These are phyloP conservation scores for Lithohypha guttulata DNA, from an alignment of 2,329 filamentous ascomycete species.

Conservation along the genomic window DNA sequence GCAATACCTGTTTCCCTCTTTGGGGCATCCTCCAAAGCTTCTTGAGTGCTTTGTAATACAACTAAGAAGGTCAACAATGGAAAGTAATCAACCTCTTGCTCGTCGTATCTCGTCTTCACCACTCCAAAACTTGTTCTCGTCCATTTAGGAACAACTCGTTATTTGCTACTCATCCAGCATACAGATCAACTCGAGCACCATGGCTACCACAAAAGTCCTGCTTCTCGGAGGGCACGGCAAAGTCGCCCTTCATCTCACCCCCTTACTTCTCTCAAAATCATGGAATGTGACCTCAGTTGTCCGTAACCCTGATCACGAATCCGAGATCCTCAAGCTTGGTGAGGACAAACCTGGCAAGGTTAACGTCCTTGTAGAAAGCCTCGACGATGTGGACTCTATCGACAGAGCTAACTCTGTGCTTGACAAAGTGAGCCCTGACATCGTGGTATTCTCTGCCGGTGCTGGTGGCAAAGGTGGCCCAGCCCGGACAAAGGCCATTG, in stretches of 20 bases:
- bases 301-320: constrained; percentile 57
- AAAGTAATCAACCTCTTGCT: no score
- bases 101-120: no score
- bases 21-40: no score
- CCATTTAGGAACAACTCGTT: no score
- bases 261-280: constrained; percentile 59
- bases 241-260: constrained; percentile 62
- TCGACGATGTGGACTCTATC: constrained; percentile 59
- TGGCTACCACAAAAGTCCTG: constrained; percentile 45
- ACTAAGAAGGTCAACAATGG: no score
- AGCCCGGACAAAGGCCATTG: constrained; percentile 40
- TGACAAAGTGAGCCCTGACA: constrained; percentile 32
- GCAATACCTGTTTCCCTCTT: no score
- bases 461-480: constrained; percentile 46
- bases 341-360: constrained; percentile 51
- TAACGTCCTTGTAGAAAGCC: constrained; percentile 56
- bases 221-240: constrained; percentile 76
- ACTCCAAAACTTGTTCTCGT: no score
- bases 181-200: no score
- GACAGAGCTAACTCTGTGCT: constrained; percentile 53
- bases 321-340: constrained; percentile 52
- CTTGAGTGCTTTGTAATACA: no score
- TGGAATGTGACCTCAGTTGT: constrained; percentile 74
- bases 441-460: constrained; percentile 39
- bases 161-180: no score